A percentile compares a stretch with the other conserved stretches of the same genome.
phyloP scores from a whole-genome alignment of 1,139 yeast genomes.

The Kazachstania sp. region DNA sequence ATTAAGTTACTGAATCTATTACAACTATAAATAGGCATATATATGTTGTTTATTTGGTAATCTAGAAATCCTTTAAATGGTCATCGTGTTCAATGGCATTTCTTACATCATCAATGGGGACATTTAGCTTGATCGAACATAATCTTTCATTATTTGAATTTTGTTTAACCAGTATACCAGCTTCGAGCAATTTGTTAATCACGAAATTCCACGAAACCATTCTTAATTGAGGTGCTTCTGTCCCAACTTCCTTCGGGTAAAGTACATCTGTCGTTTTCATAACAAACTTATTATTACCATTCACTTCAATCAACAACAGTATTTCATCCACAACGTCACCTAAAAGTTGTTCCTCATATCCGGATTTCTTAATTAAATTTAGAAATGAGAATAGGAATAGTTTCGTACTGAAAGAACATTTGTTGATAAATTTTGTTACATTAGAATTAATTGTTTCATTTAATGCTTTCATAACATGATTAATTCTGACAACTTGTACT shows the following conservation, averaged over 20 bases:
- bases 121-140: conserved; percentile 51
- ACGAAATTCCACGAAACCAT: conserved; percentile 32
- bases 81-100: conserved; percentile 52
- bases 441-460: conserved; percentile 77
- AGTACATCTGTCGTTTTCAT: conserved; percentile 25
- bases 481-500: conserved; percentile 51
- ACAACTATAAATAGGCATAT: no score
- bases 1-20: no score
- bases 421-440: conserved; percentile 45
- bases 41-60: no score
- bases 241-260: conserved; percentile 16
- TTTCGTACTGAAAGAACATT: conserved; percentile 62
- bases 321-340: conserved; percentile 79
- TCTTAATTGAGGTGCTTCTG: conserved; percentile 22
- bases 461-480: conserved; percentile 69
- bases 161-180: conserved; percentile 67
- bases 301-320: conserved; percentile 40
- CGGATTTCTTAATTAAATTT: conserved; percentile 57
- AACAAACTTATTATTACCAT: conserved; percentile 27
- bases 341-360: conserved; percentile 59
- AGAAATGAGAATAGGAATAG: conserved; percentile 61
- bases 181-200: conserved; percentile 58
- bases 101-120: conserved; percentile 63
- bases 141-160: conserved; percentile 59
- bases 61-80: conserved; percentile 19